Percentiles rank a stretch among this genome's conserved stretches.
phyloP scores from a whole-genome alignment of 2,329 filamentous ascomycete genomes.

The Alternaria conjuncta region DNA sequence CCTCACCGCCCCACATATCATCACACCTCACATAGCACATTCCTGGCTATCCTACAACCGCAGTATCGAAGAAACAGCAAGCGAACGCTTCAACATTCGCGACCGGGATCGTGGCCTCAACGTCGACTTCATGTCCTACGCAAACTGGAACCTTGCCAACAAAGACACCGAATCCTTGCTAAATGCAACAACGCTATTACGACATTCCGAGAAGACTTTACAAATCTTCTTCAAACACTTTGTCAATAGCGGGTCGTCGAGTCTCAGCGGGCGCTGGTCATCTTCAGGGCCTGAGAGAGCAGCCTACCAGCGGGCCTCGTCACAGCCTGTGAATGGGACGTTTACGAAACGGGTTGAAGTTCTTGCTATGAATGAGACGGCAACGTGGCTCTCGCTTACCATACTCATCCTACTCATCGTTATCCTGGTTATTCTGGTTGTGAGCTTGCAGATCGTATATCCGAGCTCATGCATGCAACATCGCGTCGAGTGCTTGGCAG shows the following conservation, averaged over 20 bases:
- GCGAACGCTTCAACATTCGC: background rate
- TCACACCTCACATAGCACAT: background rate
- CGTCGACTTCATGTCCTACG: background rate
- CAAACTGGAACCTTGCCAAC: background rate
- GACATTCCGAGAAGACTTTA: background rate
- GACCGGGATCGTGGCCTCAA: background rate
- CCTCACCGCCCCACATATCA: background rate
- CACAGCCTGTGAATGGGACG: background rate
- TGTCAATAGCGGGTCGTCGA: background rate
- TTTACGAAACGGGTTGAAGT: background rate
- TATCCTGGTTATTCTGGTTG: background rate
- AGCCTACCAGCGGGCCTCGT: background rate
- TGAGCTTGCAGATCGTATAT: background rate
- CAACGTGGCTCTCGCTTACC: background rate
- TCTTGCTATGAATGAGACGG: background rate
- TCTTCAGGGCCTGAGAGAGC: background rate
- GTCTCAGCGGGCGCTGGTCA: background rate
- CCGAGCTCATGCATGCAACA: background rate
- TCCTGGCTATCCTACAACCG: background rate
- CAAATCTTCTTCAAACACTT: background rate
- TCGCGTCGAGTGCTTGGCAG: background rate
- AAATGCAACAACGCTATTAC: background rate
- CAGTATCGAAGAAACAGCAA: background rate
- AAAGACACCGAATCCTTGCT: background rate
- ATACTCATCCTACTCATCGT: background rate